Evolutionary conservation across 441 rosid species (phyloP).

Genomic region (Pelargonium cotyledonis): DNA sequence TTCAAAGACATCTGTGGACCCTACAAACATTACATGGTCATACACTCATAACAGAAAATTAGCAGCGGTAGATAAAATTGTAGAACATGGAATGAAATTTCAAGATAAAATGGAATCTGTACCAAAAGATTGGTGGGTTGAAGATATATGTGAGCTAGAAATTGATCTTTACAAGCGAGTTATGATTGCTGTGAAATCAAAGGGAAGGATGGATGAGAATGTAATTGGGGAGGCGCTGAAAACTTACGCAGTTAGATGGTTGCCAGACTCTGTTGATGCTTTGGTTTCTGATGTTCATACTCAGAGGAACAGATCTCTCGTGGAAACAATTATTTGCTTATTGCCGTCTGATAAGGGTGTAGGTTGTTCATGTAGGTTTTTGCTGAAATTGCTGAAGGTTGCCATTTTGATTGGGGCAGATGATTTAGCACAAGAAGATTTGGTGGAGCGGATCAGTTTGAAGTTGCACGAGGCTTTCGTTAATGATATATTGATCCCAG

Average conservation of each 20-base stretch:
- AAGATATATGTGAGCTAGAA: conserved; percentile 84
- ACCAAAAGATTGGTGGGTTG: conserved; percentile 98
- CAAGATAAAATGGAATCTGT: conserved; percentile 48
- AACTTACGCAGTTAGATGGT: conserved; percentile 72
- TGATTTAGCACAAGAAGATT: conserved; percentile 42
- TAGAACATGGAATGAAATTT: conserved; percentile 34
- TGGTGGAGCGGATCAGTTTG: conserved; percentile 51
- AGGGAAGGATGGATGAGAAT: conserved; percentile 67
- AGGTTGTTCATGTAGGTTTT: conserved; percentile 71
- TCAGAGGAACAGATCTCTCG: conserved; percentile 47
- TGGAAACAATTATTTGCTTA: conserved; percentile 61
- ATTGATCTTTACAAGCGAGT: conserved; percentile 69
- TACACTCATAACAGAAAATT: conserved; percentile 78
- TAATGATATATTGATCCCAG: conserved; percentile 57
- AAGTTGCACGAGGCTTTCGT: conserved; percentile 72
- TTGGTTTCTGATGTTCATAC: conserved; percentile 42
- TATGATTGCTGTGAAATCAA: conserved; percentile 58
- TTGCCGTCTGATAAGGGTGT: conserved; percentile 54
- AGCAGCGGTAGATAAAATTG: conserved; percentile 42
- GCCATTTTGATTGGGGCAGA: conserved; percentile 55
- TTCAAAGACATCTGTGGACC: conserved; percentile 72
- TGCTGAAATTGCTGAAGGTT: conserved; percentile 70
- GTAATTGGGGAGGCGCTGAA: conserved; percentile 76
- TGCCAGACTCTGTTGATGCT: conserved; percentile 60
- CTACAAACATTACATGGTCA: conserved; percentile 73